Evolutionary conservation across 2,329 filamentous ascomycete species (phyloP), one percentile per base, ranked within the genome.

Genomic region (Rhytidhysteron rufulum): DNA sequence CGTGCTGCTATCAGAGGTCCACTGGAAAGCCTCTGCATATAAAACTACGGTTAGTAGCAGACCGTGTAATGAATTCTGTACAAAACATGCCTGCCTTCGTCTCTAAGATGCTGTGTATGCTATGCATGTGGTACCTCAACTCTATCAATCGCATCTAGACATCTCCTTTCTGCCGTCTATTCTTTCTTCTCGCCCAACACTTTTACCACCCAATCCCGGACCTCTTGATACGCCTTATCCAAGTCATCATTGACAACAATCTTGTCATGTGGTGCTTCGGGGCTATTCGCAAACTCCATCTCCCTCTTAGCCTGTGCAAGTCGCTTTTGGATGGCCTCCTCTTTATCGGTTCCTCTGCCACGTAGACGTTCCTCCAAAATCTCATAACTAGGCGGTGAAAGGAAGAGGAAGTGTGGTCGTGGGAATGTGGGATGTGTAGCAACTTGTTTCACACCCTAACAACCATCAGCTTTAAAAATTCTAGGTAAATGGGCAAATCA

Each of bases 371-470:
- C 63, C 71, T 95, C 89, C 27, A 96, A 74, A 36, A 81, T 76
- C 55, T 85, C 80, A 50, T 86, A 69, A 4, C 79, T 85, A 0
- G 90, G 91, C 10, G 90, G 90, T 25, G 85, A 80, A 46, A 96
- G 78, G 67, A 95, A 95, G 50, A 95, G 69, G 69, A 88, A 95
- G 40, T 87, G 81, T 6, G 88, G 86, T 25, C 57, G 59, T 41
- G 82, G 77, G 47, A 90, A 78, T 52, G 75, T 75, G 36, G 58
- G 59, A 45, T 84, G 86, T 47, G 78, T 77, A 66, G 89, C 88
- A 58, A 96, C 86, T 69, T 96, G 90, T 73, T 95, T 95, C 43
- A 96, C 89, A 45, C 90, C 90, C 78, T 82, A 47, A 15, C 33
- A 8, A 9, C 16, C 33, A 30, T 35, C 24, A 25, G 10, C 11